Base-by-base conservation (phyloP, 208 protist genomes). In the Wallacemonas sp. region DNA sequence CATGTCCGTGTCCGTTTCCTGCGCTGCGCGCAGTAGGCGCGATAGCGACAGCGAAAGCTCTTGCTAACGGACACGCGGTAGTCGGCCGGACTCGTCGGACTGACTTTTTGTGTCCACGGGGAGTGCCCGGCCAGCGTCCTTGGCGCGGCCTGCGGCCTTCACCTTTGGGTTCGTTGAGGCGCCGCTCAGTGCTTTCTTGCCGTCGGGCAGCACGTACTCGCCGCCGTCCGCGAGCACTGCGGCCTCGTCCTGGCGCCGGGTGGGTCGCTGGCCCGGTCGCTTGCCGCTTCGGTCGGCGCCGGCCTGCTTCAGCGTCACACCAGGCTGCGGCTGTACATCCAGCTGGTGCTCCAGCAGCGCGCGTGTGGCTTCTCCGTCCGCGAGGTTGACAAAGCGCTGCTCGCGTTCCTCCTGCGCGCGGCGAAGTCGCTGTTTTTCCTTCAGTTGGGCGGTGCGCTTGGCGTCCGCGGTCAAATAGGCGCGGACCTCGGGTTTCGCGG, bases 191-290 rank as follows among this genome's bases (percentile, higher is more conserved):
- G 48, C 57, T 36, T 76, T 48, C 41, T 77, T 75, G 10, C 73
- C 76, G 12, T 77, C 67, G 14, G 86, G 82, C 16, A 80, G 50
- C 16, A 77, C 41, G 57, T 78, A 92, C 18, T 78, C 77, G 25
- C 86, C 86, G 18, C 86, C 86, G 44, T 84, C 72, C n/a, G 77
- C 57, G 8, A 89, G 25, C 1, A 89, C 42, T 18, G n/a, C 20
- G 10, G 50, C 46, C 23, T 73, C 65, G 3, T 73, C 54, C 8
- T 59, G 16, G 8, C 61, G 48, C 5, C 44, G 29, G 3, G n/a
- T 26, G 33, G 0, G 39, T 4, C 31, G 36, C 26, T 39, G 57
- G 49, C 18, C 18, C 28, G 32, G 45, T 49, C 3, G 46, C 48
- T 26, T 74, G 64, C 46, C 10, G 50, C 22, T 0, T 45, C 18